phyloP scores from a whole-genome alignment of 768 basidiomycete genomes.

The Leccinum disarticulatum region DNA sequence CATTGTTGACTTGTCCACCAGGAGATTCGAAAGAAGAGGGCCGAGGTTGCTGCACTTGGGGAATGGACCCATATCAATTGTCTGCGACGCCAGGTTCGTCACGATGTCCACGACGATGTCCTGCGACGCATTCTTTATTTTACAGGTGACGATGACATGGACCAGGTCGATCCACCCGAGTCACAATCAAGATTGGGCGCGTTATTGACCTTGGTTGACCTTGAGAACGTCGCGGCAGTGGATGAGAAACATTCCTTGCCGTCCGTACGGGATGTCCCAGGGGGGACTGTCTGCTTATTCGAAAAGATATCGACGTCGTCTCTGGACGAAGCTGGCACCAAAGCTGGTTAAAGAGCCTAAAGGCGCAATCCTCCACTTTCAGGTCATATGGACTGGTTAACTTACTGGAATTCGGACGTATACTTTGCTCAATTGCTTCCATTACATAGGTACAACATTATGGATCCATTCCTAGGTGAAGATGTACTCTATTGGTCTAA shows the following conservation, averaged over 20 bases:
- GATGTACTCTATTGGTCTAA: conserved; percentile 5
- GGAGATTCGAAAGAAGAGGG: conserved; percentile 69
- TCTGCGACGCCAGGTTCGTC: conserved; percentile 42
- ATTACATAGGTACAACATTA: conserved; percentile 9
- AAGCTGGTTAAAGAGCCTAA: conserved; percentile 3
- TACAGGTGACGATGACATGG: conserved; percentile 14
- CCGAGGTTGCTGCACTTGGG: conserved; percentile 65
- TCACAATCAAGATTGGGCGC: conserved; percentile 31
- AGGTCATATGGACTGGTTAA: neutral
- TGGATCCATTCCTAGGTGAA: conserved; percentile 2
- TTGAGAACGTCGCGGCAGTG: conserved; percentile 43
- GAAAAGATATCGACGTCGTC: conserved; percentile 48
- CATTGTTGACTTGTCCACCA: conserved; percentile 25
- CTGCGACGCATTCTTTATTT: conserved; percentile 48
- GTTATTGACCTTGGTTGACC: conserved; percentile 46
- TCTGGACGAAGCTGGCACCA: conserved; percentile 7
- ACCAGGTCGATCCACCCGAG: conserved; percentile 8
- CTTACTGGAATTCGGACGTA: neutral
- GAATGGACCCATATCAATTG: conserved; percentile 89
- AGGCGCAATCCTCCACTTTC: neutral
- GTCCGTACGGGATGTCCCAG: conserved; percentile 50
- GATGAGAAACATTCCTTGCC: conserved; percentile 34
- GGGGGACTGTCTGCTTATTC: conserved; percentile 74
- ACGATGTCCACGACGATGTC: conserved; percentile 63
- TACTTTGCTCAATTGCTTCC: neutral